A percentile compares a stretch with the other conserved stretches of the same genome.
These are phyloP conservation scores for Thermomucor indicae-seudaticae DNA, from an alignment of 371 early-diverging fungal species.

Conservation along the genomic window DNA sequence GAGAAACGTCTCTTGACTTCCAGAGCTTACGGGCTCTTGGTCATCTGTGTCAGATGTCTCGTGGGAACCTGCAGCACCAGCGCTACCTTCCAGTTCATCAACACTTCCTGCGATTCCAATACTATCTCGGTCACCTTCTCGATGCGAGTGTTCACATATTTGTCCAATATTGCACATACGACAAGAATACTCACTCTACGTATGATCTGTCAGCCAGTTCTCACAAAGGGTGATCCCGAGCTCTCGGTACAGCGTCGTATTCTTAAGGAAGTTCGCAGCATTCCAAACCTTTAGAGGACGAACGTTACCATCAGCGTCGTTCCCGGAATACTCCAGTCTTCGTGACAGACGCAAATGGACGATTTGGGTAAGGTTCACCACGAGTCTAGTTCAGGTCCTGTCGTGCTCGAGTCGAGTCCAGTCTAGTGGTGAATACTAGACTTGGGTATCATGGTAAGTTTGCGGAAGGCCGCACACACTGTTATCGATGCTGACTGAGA, in stretches of 20 bases:
- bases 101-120: too few species aligned
- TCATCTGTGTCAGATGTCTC: slow-evolving; percentile 2
- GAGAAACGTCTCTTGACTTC: neutral
- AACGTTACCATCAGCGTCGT: slow-evolving; percentile 3
- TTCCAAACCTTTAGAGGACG: neutral
- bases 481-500: slow-evolving; percentile 3
- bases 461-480: neutral
- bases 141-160: too few species aligned
- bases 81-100: too few species aligned
- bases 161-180: too few species aligned
- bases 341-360: slow-evolving; percentile 1
- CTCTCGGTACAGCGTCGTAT: neutral
- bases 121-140: too few species aligned
- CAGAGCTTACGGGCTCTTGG: slow-evolving; percentile 1
- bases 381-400: too few species aligned
- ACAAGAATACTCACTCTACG: too few species aligned
- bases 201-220: neutral
- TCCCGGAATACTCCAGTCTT: neutral
- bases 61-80: too few species aligned
- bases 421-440: too few species aligned
- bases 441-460: neutral
- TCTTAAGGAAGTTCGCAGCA: neutral
- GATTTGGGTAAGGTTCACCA: too few species aligned
- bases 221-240: slow-evolving; percentile 1
- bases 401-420: too few species aligned